Evolutionary conservation across 441 rosid genomes (phyloP), one percentile per base, ranked within the genome.

Genomic region (Populus hybrid): DNA sequence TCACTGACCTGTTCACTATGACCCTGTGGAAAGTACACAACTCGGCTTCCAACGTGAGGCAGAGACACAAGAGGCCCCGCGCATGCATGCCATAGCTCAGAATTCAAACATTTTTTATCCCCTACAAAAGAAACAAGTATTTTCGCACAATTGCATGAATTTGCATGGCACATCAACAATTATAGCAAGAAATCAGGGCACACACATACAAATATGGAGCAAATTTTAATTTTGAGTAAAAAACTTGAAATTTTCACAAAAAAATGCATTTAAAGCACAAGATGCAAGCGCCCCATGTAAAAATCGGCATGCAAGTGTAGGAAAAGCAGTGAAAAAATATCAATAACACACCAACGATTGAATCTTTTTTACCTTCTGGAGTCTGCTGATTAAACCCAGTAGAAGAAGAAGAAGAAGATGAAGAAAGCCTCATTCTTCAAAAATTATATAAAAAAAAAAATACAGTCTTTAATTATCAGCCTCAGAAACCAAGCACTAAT

Each of bases 21-120:
- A 75, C 96, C 96, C 80, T 91, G 96, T 19, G 96, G 92, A 72
- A 91, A 89, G 82, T 91, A 91, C 68, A 91, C 91, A 72, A 88
- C 97, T 64, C 92, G 85, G 72, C 91, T 90, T 75, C 94, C 97
- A 75, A 90, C 82, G 28, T 85, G 87, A 9, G 97, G 97, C 69
- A 92, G 85, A 46, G 93, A 89, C 59, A 92, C 97, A 73, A 92
- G 91, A 75, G 97, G 97, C 73, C 97, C 97, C 50, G 97, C 93
- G 83, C 97, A 92, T 40, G 92, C 97, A 80, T 92, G 97, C 97
- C 97, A 92, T 50, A 92, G 90, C 86, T 92, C 97, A 18, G 97
- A 88, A 82, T 88, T 88, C 84, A 88, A 74, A 53, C 84, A 86
- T 71, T 86, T 85, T 74, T 82, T 87, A 78, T 88, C 89, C 82